Conservation (phyloP, 805 yeast species). For the Torulaspora microellipsoides region DNA sequence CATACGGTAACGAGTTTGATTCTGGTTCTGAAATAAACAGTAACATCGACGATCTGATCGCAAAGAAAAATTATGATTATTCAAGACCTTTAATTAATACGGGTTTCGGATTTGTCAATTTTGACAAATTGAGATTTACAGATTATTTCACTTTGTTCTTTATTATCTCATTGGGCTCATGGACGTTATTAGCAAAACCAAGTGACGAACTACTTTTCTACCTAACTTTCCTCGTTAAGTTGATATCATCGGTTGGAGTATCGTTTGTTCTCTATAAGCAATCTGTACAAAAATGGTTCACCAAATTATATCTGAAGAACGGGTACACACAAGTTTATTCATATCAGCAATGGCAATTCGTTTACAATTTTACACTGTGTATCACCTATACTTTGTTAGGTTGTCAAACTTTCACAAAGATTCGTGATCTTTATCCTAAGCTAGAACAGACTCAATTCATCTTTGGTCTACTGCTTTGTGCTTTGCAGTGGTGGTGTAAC, state of each 20-base stretch:
- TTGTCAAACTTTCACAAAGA: constrained; percentile 36
- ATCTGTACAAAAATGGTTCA: constrained; percentile 56
- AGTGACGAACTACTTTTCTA: constrained; percentile 31
- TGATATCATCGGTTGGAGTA: constrained; percentile 47
- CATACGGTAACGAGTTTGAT: constrained; percentile 49
- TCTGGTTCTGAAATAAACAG: constrained; percentile 34
- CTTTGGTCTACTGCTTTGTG: constrained; percentile 50
- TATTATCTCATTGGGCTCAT: constrained; percentile 39
- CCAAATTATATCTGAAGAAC: constrained; percentile 57
- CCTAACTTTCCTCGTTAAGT: constrained; percentile 44
- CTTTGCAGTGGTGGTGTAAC: constrained; percentile 66
- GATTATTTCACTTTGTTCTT: constrained; percentile 52
- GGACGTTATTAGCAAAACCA: constrained; percentile 32
- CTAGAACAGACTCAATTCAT: constrained; percentile 41
- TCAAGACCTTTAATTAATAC: constrained; percentile 54
- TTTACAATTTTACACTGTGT: constrained; percentile 50
- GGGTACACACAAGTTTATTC: constrained; percentile 63
- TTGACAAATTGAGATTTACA: constrained; percentile 57
- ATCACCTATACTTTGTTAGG: constrained; percentile 54
- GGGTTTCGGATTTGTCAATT: constrained; percentile 45
- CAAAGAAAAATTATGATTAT: constrained; percentile 40
- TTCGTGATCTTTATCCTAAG: constrained; percentile 20
- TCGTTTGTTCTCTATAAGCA: constrained; percentile 53
- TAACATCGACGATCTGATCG: constrained; percentile 33
- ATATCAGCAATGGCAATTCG: constrained; percentile 65